Base-by-base conservation (phyloP, 2,329 filamentous ascomycete genomes). In the Lasiodiplodia gonubiensis region DNA sequence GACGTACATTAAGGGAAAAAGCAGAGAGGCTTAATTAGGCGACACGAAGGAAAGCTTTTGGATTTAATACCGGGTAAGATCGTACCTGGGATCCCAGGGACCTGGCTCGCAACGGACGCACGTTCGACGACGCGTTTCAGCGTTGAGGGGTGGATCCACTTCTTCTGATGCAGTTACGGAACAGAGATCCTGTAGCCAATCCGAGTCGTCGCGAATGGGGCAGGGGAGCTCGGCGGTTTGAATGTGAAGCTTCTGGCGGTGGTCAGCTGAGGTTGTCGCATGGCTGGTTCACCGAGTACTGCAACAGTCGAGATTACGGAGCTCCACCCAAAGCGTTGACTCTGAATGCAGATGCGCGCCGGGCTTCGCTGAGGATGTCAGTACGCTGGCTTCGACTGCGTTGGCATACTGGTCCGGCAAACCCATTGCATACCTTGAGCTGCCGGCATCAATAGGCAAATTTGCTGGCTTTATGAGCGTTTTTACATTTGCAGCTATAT, bases 111-210 rank as follows among this genome's bases (percentile, higher is more conserved):
- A 46, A 25, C 55, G n/a, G 35, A 46, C 23, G 55, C 42, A 46
- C 55, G 55, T 59, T 59, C 55, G 55, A 59, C 37, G 42, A 46
- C 27, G 37, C 55, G 55, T 59, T 59, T 48, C 55, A 59, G 55
- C 37, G n/a, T 46, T 46, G 42, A 3, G 42, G 42, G 37, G 18
- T n/a, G 55, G 55, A 30, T 59, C 55, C 55, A 59, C 55, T 23
- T 14, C 18, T 46, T 46, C n/a, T 46, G 42, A 46, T 46, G 18
- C 42, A 30, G 49, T 52, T 30, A 30, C 49, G 23, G 49, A 52
- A 52, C 23, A 8, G 49, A 18, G 49, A 52, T 23, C 23, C 49
- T 46, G 42, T 21, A 46, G 42, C 49, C 25, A 52, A 25, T 18
- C 23, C 14, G 49, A 30, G 49, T 18, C 27, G 49, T 30, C 49